These are phyloP conservation scores for Chalaropsis ovoidea DNA, from an alignment of 2,329 filamentous ascomycete genomes.

Conservation along the genomic window DNA sequence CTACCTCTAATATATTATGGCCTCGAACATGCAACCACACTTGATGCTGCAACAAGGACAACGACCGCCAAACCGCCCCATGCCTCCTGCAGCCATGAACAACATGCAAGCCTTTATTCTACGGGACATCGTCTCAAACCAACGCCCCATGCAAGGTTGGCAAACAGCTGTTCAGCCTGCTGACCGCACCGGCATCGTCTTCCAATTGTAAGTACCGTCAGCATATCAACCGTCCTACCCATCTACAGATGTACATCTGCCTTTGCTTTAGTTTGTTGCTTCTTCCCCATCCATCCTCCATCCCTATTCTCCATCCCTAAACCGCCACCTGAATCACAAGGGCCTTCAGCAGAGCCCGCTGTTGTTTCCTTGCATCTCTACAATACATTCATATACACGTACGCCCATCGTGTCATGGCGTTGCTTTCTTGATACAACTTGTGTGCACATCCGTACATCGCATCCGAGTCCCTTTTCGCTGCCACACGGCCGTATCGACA, in stretches of 20 bases:
- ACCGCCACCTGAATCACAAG: neutral
- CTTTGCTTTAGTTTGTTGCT: neutral
- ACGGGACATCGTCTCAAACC: conserved; percentile 33
- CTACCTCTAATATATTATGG: conserved; percentile 39
- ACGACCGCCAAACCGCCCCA: conserved; percentile 35
- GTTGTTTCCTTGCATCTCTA: neutral
- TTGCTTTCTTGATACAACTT: neutral
- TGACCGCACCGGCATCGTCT: conserved; percentile 38
- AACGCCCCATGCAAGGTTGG: conserved; percentile 34
- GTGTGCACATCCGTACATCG: neutral
- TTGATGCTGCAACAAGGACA: conserved; percentile 43
- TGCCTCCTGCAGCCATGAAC: conserved; percentile 28
- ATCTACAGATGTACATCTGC: neutral
- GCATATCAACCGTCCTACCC: neutral
- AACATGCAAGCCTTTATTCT: conserved; percentile 36
- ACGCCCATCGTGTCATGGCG: neutral
- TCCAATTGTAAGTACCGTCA: conserved; percentile 35
- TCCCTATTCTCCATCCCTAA: neutral
- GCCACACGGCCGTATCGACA: neutral
- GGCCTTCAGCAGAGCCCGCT: conserved; percentile 6
- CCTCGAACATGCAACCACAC: conserved; percentile 47
- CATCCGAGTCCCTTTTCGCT: neutral
- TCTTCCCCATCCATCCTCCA: neutral
- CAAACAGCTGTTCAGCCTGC: conserved; percentile 34
- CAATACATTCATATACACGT: neutral